Evolutionary conservation across 2,329 filamentous ascomycete species (phyloP), one percentile per base, ranked within the genome.

Genomic region (Talaromyces amestolkiae): DNA sequence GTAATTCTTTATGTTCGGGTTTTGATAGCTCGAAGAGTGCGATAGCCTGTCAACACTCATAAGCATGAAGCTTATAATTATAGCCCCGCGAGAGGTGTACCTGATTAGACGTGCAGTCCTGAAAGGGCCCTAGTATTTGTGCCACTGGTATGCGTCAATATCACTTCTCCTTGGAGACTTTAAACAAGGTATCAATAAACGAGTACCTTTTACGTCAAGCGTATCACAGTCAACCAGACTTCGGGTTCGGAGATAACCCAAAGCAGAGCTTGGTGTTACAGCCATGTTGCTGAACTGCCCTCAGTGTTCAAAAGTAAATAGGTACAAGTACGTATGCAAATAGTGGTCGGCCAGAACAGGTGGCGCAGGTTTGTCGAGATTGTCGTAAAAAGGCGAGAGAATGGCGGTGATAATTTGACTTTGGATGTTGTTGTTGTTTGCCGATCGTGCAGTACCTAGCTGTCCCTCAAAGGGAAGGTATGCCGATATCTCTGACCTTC

Each of bases 91-190:
- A 56, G 17, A 6, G 15, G 17, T 27, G 54, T 61, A 83, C 83
- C 74, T 85, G 84, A 63, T 85, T 85, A 1, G 83, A 85, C 22
- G 84, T 86, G 67, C 82, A 85, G 68, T 85, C 83, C 5, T 79
- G 74, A 65, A 85, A 86, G 1, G 81, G 81, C 15, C 81, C 83
- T 2, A 83, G 69, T 8, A 74, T 69, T 69, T 75, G 77, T 13
- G 81, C 79, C 41, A 84, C 83, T 84, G 65, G 10, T 47, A 2
- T 13, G 33, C 37, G 6, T 65, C 37, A 70, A 24, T n/a, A 60
- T 39, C 27, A 22, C 33, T 58, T 41, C 31, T 58, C 8, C 22
- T 22, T 17, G 43, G 3, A 31, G 7, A 43, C 27, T n/a, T 3
- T n/a, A 2, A n/a, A n/a, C 11, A 24, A 2, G 31, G n/a, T 22